Base-by-base conservation (phyloP, 371 early-diverging fungal species). In the Rhizopus arrhizus region DNA sequence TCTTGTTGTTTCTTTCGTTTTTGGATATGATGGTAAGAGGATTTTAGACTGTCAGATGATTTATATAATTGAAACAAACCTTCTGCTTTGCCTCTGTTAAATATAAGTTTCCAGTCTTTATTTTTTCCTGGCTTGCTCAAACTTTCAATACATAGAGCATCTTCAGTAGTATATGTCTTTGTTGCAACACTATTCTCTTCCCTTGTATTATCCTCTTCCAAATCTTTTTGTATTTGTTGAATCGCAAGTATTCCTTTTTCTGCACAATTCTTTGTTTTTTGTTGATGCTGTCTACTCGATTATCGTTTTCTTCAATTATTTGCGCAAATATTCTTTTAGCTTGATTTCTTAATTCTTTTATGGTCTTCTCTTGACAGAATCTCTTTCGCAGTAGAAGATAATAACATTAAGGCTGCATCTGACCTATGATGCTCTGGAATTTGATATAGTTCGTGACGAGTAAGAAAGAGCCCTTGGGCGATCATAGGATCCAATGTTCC, bases 311-410 rank as follows among this genome's bases (percentile, higher is more conserved):
- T 56, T 46, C 58, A 57, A 52, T 50, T n/a, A 40, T 58, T 47
- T 56, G 11, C 40, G 34, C 51, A 32, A 49, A 40, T 48, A 38
- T 59, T 40, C 40, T 49, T 43, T 54, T 54, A 43, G 48, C 38
- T 60, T 60, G 60, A 56, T 62, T 62, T 62, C 34, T 51, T 15
- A 56, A 56, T 56, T 45, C 5, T 56, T 49, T 62, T 5, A 55
- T 53, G 4, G 40, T 22, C 16, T 41, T 61, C 55, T 49, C 42
- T 55, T 53, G 55, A 53, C 31, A 60, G 53, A 55, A 61, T 47
- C 9, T 49, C 50, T 32, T 61, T 49, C 56, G 43, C 55, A 41
- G 36, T 62, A 34, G 56, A 50, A 50, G 43, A 51, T 33, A 49
- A 8, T n/a, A 62, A 35, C 43, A 13, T 42, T 56, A 56, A 22